Conservation (phyloP, 805 yeast species). For the Ogataea corticis region DNA sequence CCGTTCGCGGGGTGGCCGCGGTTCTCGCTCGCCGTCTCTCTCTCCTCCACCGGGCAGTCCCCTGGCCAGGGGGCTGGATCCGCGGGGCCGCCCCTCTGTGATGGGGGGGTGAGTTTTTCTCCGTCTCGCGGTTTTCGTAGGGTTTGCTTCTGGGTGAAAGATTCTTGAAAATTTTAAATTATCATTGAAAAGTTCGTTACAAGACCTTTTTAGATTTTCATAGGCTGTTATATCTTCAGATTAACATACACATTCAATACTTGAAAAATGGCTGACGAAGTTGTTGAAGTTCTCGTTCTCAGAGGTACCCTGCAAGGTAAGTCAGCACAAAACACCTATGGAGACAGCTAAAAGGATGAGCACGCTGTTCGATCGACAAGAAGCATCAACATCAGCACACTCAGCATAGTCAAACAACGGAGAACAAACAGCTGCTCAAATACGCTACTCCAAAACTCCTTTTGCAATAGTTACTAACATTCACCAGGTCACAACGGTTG, state of each 20-base stretch:
- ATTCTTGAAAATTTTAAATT: conserved; percentile 18
- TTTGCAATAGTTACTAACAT: conserved; percentile 8
- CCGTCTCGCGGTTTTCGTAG: conserved; percentile 5
- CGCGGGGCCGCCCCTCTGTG: not conserved
- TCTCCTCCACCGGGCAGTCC: not conserved
- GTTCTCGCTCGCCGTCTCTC: not conserved
- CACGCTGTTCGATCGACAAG: not conserved
- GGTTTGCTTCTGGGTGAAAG: conserved; percentile 11
- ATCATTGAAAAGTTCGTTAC: conserved; percentile 3
- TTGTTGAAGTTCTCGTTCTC: conserved; percentile 94
- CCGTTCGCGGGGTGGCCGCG: not conserved
- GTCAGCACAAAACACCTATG: conserved; percentile 17
- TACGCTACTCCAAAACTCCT: not conserved
- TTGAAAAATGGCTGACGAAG: conserved; percentile 58
- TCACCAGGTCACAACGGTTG: conserved; percentile 76
- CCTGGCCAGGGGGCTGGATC: not conserved
- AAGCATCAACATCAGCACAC: not conserved
- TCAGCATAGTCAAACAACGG: not conserved
- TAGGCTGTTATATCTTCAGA: conserved; percentile 5
- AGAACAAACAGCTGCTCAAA: not conserved
- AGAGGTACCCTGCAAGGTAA: conserved; percentile 98
- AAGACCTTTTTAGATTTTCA: conserved; percentile 5
- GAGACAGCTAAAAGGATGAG: not conserved
- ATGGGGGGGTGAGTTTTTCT: conserved; percentile 8
- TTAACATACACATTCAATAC: conserved; percentile 14